These are phyloP conservation scores for Actinomortierella wolfii DNA, from an alignment of 371 early-diverging fungal species.

Conservation along the genomic window DNA sequence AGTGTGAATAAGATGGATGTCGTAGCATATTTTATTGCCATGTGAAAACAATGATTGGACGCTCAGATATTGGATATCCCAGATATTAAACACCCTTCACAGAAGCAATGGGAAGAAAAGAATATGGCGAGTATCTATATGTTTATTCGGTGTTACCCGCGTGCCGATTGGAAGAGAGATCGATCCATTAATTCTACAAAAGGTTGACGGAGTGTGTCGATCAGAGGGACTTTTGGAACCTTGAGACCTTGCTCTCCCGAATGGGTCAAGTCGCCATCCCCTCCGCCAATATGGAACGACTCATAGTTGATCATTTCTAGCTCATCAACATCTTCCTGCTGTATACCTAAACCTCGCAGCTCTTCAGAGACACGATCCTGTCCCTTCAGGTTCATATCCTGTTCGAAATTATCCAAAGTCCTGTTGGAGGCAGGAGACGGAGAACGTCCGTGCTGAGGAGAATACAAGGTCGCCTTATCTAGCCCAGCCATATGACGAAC, in stretches of 20 bases:
- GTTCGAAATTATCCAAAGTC: too few species aligned
- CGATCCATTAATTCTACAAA: constrained; percentile 36
- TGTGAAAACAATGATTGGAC: too few species aligned
- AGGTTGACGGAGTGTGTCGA: constrained; percentile 23
- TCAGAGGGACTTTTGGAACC: constrained; percentile 28
- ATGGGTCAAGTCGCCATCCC: constrained; percentile 7
- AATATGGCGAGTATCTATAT: too few species aligned
- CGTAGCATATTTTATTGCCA: too few species aligned
- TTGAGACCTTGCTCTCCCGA: constrained; percentile 7
- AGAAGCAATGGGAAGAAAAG: too few species aligned
- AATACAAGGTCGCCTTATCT: constrained; percentile 9
- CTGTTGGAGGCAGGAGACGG: too few species aligned
- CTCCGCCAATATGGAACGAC: background rate
- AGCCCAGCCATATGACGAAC: constrained; percentile 38
- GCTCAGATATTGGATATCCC: too few species aligned
- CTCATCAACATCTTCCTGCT: constrained; percentile 41
- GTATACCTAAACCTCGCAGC: constrained; percentile 26
- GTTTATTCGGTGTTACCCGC: too few species aligned
- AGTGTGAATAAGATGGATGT: too few species aligned
- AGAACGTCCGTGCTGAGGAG: too few species aligned
- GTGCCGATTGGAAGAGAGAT: constrained; percentile 28
- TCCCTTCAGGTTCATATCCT: background rate
- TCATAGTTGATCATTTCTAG: constrained; percentile 33
- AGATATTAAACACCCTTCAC: too few species aligned
- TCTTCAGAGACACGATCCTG: constrained; percentile 18